Evolutionary conservation across 306 rosid genomes (phyloP).

Genomic region (Cicer yamashitae): DNA sequence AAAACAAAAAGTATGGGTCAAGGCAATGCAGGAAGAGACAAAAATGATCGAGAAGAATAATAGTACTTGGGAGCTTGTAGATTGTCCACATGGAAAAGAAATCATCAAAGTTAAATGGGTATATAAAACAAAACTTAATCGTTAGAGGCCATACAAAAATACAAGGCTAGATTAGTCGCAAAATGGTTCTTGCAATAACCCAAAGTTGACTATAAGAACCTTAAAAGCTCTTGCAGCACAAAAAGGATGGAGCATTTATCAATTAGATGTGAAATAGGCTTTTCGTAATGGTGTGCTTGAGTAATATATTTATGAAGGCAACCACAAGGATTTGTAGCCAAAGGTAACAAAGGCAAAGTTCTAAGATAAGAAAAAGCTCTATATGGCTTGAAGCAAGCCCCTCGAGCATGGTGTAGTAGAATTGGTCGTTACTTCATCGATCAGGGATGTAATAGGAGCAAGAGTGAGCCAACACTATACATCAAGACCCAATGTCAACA

Average conservation of each 20-base stretch:
- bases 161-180: background rate
- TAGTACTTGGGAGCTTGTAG: too few species aligned
- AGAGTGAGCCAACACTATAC: background rate
- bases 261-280: background rate
- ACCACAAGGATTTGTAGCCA: too few species aligned
- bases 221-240: background rate
- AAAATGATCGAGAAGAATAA: too few species aligned
- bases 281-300: too few species aligned
- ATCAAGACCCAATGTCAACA: too few species aligned
- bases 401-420: background rate
- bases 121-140: background rate
- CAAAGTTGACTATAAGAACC: background rate
- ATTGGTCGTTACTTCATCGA: background rate
- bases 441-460: background rate
- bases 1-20: background rate
- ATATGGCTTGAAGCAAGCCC: background rate
- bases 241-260: background rate
- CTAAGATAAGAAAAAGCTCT: too few species aligned
- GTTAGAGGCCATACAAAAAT: background rate
- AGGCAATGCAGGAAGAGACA: too few species aligned
- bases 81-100: background rate
- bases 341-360: too few species aligned
- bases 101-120: background rate
- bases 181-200: background rate
- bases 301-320: too few species aligned